phyloP scores from a whole-genome alignment of 2,329 filamentous ascomycete species.

The Stachybotrys echinatus region DNA sequence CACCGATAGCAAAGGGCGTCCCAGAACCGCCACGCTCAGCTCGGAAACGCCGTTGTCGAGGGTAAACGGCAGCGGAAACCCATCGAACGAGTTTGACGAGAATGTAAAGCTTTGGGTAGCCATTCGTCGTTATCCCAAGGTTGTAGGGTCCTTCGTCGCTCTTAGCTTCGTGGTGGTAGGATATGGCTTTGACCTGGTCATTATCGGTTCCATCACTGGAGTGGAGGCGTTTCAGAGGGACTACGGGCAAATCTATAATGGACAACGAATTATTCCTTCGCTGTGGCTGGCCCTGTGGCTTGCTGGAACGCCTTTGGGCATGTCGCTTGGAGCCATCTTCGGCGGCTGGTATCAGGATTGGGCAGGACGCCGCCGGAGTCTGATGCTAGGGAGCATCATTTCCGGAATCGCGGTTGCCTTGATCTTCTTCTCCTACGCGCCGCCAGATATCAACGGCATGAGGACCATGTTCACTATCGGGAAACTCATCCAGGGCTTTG shows the following conservation, averaged over 20 bases:
- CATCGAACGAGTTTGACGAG: constrained; percentile 6
- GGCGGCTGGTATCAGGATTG: constrained; percentile 21
- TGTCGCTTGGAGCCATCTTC: constrained; percentile 15
- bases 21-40: too few species aligned
- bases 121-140: constrained; percentile 18
- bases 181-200: constrained; percentile 22
- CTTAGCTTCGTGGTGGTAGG: constrained; percentile 20
- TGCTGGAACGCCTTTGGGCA: constrained; percentile 14
- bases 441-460: constrained; percentile 5
- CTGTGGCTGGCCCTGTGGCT: constrained; percentile 22
- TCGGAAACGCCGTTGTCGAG: too few species aligned
- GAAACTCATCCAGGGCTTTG: constrained; percentile 17
- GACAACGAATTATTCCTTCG: constrained; percentile 15
- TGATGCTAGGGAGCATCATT: constrained; percentile 16
- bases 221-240: constrained; percentile 21
- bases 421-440: constrained; percentile 21
- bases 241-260: constrained; percentile 18
- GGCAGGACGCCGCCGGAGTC: constrained; percentile 16
- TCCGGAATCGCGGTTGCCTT: constrained; percentile 15
- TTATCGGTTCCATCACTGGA: constrained; percentile 19
- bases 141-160: constrained; percentile 17
- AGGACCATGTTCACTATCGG: constrained; percentile 18
- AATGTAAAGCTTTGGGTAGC: constrained; percentile 18
- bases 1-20: too few species aligned
- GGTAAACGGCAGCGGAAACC: too few species aligned